Evolutionary conservation across 805 yeast species (phyloP).

Genomic region (Candida arabinofermentans): DNA sequence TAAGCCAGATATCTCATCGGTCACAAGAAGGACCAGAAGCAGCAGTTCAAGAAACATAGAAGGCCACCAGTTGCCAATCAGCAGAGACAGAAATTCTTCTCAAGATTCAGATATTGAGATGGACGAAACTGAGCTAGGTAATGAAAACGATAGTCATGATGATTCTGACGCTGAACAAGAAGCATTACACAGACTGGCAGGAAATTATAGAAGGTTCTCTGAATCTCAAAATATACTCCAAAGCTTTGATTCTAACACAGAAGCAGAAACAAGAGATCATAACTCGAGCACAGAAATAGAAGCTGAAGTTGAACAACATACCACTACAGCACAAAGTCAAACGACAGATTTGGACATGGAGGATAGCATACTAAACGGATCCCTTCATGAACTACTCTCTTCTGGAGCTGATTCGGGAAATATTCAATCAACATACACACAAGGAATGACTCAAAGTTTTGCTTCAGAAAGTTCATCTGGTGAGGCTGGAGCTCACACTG

Average conservation of each 20-base stretch:
- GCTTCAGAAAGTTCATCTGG: constrained; percentile 8
- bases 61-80: not conserved
- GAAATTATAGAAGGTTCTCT: constrained; percentile 34
- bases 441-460: not conserved
- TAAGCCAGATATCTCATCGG: not conserved
- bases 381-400: not conserved
- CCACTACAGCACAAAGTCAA: not conserved
- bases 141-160: constrained; percentile 12
- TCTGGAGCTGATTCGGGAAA: not conserved
- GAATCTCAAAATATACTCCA: constrained; percentile 18
- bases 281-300: not conserved
- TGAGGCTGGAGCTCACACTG: too few relatives aligned
- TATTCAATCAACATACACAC: not conserved
- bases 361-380: not conserved
- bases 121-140: constrained; percentile 16
- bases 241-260: too few relatives aligned
- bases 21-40: constrained; percentile 5
- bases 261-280: too few relatives aligned
- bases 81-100: constrained; percentile 7
- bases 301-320: not conserved
- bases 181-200: constrained; percentile 37
- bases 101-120: constrained; percentile 27
- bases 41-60: constrained; percentile 4
- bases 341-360: not conserved
- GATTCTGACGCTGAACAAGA: constrained; percentile 27